Evolutionary conservation across 2,329 filamentous ascomycete genomes (phyloP), one percentile per base, ranked within the genome.

Genomic region (Hortaea werneckii): DNA sequence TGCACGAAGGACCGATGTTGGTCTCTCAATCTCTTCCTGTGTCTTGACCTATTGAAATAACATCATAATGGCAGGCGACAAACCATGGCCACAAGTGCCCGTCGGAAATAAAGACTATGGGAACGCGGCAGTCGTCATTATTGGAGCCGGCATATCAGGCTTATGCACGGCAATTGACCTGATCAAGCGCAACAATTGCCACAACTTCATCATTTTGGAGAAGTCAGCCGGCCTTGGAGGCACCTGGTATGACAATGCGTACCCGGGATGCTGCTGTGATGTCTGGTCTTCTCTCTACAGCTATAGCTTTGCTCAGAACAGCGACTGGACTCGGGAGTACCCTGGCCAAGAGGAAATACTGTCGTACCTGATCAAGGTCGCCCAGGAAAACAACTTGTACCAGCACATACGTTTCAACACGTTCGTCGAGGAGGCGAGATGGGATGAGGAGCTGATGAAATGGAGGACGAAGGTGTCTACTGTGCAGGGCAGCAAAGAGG

Each of bases 291-390:
- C 71, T 41, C 63, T 81, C 3, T 81, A 81, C 62, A 76, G 70
- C 38, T 80, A 73, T 59, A 79, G 75, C 5, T 82, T 81, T 53
- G 77, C 75, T 32, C 76, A 78, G 43, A 80, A 79, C 43, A 64
- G 74, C 2, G 66, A 73, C 51, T 79, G 78, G 77, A 47, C 45
- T 10, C 64, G 75, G 12, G 69, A 77, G 44, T 80, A 78, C 53
- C 74, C 78, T 0, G 73, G 75, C 0, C 77, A 81, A 53, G 75
- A 79, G 55, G 78, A 81, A 56, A 77, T 81, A 13, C 65, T 77
- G 30, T 67, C 73, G 20, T 80, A 81, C 52, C 66, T 81, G 2
- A 67, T 71, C 40, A 60, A 62, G 1, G 64, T 78, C 9, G 77
- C 76, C 5, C 66, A 74, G 47, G 73, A 77, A 48, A 75, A 75